phyloP scores from a whole-genome alignment of 1,139 yeast species.

The Pichia sp. region DNA sequence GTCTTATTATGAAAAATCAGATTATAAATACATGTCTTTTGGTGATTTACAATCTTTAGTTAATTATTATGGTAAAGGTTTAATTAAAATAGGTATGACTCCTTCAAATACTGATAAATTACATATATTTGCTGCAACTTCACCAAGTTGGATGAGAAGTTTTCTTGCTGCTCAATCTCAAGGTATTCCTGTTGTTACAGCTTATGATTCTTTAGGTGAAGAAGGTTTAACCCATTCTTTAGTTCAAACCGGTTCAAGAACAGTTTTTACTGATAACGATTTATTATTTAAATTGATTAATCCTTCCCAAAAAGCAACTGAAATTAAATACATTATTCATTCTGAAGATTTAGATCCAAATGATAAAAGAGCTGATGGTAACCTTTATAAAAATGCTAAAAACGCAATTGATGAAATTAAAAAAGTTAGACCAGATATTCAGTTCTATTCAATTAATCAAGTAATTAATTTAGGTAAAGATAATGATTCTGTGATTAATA shows the following conservation, averaged over 20 bases:
- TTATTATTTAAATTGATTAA: slow-evolving; percentile 59
- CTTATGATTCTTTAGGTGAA: slow-evolving; percentile 95
- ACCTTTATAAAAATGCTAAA: slow-evolving; percentile 48
- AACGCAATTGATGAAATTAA: slow-evolving; percentile 53
- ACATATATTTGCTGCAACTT: slow-evolving; percentile 82
- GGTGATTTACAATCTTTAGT: slow-evolving; percentile 48
- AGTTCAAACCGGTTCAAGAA: slow-evolving; percentile 71
- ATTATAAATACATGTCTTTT: slow-evolving; percentile 62
- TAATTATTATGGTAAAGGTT: slow-evolving; percentile 65
- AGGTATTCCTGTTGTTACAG: slow-evolving; percentile 84
- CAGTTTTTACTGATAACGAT: slow-evolving; percentile 76
- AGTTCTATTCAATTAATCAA: slow-evolving; percentile 60
- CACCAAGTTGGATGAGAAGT: slow-evolving; percentile 86
- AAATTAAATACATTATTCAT: slow-evolving; percentile 66
- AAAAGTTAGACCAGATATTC: slow-evolving; percentile 70
- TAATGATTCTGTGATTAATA: slow-evolving; percentile 29
- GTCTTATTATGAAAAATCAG: slow-evolving; percentile 75
- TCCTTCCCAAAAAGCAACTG: slow-evolving; percentile 63
- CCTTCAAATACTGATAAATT: slow-evolving; percentile 58
- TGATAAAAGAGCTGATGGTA: slow-evolving; percentile 62
- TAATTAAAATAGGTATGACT: slow-evolving; percentile 64
- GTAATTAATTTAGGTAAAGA: slow-evolving; percentile 57
- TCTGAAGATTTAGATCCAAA: slow-evolving; percentile 52
- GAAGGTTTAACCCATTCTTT: slow-evolving; percentile 84
- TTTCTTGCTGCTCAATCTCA: slow-evolving; percentile 75